Conservation (phyloP, 306 rosid species). For the Rosa chinensis region DNA sequence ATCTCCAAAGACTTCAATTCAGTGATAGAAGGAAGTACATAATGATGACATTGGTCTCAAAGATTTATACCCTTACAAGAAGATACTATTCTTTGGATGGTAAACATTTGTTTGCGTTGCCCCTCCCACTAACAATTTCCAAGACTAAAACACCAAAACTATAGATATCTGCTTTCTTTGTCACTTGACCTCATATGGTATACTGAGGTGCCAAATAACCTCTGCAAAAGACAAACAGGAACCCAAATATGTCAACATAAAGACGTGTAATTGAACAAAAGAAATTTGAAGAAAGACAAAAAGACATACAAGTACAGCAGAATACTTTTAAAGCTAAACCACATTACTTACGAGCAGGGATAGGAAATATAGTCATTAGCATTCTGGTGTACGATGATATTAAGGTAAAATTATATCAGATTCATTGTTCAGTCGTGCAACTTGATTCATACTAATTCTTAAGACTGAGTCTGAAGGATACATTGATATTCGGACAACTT, state of each 20-base stretch:
- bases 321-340: too few relatives aligned
- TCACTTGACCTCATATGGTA: constrained; percentile 78
- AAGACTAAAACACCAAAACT: constrained; percentile 79
- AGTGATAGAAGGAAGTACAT: neutral
- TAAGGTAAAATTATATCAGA: neutral
- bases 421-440: neutral
- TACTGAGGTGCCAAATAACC: constrained; percentile 95
- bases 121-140: constrained; percentile 81
- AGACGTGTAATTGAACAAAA: constrained; percentile 3
- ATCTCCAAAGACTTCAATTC: neutral
- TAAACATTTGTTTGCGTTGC: constrained; percentile 62
- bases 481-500: neutral
- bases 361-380: neutral
- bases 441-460: neutral
- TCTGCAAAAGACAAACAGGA: constrained; percentile 40
- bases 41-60: neutral
- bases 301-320: too few relatives aligned
- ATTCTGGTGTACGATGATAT: neutral
- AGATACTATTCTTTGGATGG: constrained; percentile 65
- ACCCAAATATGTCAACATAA: constrained; percentile 3
- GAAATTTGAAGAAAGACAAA: neutral
- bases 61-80: constrained; percentile 55
- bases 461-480: neutral
- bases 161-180: constrained; percentile 77
- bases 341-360: neutral